These are phyloP conservation scores for Pseudogymnoascus destructans DNA, from an alignment of 2,329 filamentous ascomycete species.

Conservation along the genomic window DNA sequence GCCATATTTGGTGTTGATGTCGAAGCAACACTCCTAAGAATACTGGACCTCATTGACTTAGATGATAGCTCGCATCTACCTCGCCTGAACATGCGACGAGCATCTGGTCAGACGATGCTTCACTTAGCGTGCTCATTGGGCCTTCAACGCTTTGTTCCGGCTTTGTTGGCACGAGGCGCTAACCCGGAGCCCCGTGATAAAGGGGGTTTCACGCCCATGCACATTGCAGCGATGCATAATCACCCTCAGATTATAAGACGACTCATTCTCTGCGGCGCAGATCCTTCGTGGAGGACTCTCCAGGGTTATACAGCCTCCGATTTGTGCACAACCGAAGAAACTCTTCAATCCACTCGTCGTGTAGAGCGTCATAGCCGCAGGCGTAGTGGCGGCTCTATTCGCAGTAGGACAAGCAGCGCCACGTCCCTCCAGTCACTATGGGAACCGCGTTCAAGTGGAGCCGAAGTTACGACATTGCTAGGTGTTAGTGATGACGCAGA, in stretches of 20 bases:
- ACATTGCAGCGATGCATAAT: constrained; percentile 66
- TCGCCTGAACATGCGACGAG: constrained; percentile 49
- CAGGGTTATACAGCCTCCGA: constrained; percentile 60
- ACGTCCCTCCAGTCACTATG: constrained; percentile 55
- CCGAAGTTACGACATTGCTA: constrained; percentile 25
- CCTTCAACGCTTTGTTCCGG: constrained; percentile 62
- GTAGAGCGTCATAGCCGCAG: constrained; percentile 51
- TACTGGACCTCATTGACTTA: constrained; percentile 66
- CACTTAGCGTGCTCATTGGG: constrained; percentile 67
- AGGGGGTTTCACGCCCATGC: constrained; percentile 69
- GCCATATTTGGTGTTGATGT: constrained; percentile 25
- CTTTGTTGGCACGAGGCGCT: constrained; percentile 64
- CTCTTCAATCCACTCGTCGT: constrained; percentile 49
- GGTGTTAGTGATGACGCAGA: constrained; percentile 30
- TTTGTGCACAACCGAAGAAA: constrained; percentile 51
- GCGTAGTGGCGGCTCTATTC: constrained; percentile 47
- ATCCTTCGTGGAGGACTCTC: constrained; percentile 55
- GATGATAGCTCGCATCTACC: constrained; percentile 58
- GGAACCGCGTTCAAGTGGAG: constrained; percentile 41
- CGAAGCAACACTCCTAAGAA: constrained; percentile 44
- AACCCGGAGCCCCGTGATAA: constrained; percentile 63
- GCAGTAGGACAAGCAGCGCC: constrained; percentile 51
- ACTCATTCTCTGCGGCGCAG: constrained; percentile 59
- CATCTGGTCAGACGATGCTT: constrained; percentile 67
- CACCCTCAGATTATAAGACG: constrained; percentile 64